Base-by-base conservation (phyloP, 129 eudicot species). In the Arctium minus region DNA sequence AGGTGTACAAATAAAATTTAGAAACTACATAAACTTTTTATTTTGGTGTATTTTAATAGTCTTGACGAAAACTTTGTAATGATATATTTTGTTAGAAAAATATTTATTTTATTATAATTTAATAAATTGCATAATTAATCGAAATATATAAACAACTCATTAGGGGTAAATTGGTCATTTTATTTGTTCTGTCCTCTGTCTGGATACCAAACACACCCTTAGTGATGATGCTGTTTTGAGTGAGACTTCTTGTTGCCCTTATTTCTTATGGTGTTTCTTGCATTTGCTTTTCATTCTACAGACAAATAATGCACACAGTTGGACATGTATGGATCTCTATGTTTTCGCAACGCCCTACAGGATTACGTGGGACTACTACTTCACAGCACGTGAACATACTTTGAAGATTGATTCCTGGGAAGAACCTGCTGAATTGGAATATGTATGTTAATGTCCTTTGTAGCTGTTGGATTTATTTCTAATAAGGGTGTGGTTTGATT, bases 331-430 rank as follows among this genome's bases (percentile, higher is more conserved):
- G 97, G 99, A 96, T 89, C 91, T 96, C 39, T 93, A 96, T 79
- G 99, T 96, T 33, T 96, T 96, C 76, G 99, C 99, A 27, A 96
- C 99, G 33, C 99, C 99, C 3, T 96, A 96, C 84, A 88, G 99
- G 80, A 80, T 96, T 79, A 92, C 98, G 18, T 96, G 99, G 99
- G 99, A 96, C 75, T 96, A 93, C 88, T 96, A 96, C 87, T 96
- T 96, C 76, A 70, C 90, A 9, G 92, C 94, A 46, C 91, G 90
- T 22, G 91, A 93, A 44, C 99, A 96, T 80, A 90, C 94, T 37
- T 81, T 92, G 44, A 60, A 79, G 33, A 86, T 96, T 40, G 92
- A 89, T 0, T 92, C 97, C 0, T 96, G 99, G 99, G 99, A 93
- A 88, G 99, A 93, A 86, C 89, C 93, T 79, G 99, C 98, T 44